Percentiles rank a stretch among this genome's conserved stretches.
Conservation (phyloP, 495 filamentous ascomycete genomes). For the Alectoria sarmentosa region DNA sequence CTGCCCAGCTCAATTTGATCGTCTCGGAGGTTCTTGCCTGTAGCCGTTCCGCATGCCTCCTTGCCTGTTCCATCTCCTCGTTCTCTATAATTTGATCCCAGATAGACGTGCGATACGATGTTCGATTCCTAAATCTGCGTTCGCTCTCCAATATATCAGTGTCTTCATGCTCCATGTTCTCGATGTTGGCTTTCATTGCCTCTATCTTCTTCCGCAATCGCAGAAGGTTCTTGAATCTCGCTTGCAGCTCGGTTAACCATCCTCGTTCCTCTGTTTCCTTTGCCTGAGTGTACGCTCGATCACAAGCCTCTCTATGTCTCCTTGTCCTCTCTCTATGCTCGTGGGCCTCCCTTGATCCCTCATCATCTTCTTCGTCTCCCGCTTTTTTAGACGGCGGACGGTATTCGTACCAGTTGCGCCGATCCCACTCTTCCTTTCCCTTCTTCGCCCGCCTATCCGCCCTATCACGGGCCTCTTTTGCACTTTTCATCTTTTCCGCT, state of each 20-base stretch:
- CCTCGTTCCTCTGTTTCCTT: constrained; percentile 5
- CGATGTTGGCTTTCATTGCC: neutral
- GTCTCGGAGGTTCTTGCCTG: neutral
- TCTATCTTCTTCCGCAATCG: neutral
- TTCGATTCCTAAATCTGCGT: neutral
- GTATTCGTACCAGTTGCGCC: constrained; percentile 18
- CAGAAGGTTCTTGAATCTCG: neutral
- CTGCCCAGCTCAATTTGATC: neutral
- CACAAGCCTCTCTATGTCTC: neutral
- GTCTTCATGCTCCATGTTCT: neutral
- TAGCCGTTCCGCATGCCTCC: neutral
- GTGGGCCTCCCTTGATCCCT: neutral
- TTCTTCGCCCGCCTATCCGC: neutral
- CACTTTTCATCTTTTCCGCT: constrained; percentile 10
- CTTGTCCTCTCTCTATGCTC: neutral
- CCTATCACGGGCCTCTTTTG: neutral
- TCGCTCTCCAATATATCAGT: neutral
- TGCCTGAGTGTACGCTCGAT: neutral
- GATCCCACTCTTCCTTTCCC: constrained; percentile 18
- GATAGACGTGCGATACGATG: neutral
- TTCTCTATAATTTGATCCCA: neutral
- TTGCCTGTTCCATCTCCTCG: neutral
- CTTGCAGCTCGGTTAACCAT: neutral
- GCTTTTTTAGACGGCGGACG: constrained; percentile 1
- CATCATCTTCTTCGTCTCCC: constrained; percentile 1